Percentiles rank a stretch among this genome's conserved stretches.
Conservation (phyloP, 768 basidiomycete species). For the Chalciporus piperatus region DNA sequence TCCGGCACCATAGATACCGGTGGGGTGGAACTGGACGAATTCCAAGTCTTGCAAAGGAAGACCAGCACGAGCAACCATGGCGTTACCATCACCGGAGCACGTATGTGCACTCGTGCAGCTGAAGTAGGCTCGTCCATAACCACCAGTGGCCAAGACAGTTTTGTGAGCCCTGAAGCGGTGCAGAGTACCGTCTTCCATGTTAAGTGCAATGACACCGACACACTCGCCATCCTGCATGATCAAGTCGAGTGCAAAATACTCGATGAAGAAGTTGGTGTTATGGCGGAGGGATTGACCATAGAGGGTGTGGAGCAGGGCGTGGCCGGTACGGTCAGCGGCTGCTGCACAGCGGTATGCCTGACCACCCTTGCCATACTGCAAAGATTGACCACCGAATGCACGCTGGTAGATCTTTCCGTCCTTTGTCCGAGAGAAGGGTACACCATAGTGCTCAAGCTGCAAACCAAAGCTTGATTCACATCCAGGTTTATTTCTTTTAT, state of each 20-base stretch:
- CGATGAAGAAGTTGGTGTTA: conserved; percentile 99
- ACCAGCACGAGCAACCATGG: conserved; percentile 96
- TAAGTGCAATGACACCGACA: conserved; percentile 97
- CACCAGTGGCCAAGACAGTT: conserved; percentile 97
- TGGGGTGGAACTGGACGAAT: conserved; percentile 99
- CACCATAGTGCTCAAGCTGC: conserved; percentile 97
- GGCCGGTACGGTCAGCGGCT: conserved; percentile 97
- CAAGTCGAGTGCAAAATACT: conserved; percentile 98
- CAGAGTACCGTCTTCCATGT: conserved; percentile 99
- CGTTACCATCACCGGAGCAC: conserved; percentile 98
- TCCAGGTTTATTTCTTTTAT: not conserved
- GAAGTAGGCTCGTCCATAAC: conserved; percentile 97
- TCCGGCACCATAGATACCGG: conserved; percentile 98
- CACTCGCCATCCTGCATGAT: conserved; percentile 99
- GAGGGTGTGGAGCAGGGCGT: conserved; percentile 96
- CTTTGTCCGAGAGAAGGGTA: conserved; percentile 97
- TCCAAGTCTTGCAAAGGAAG: conserved; percentile 95
- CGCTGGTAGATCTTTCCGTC: conserved; percentile 99
- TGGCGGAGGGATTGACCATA: conserved; percentile 99
- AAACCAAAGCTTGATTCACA: not conserved
- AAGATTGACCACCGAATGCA: conserved; percentile 97
- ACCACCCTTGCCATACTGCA: conserved; percentile 96
- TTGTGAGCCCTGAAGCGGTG: conserved; percentile 98
- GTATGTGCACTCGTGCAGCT: conserved; percentile 99
- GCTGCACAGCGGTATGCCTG: conserved; percentile 99